Evolutionary conservation across 2,329 filamentous ascomycete genomes (phyloP), one percentile per base, ranked within the genome.

Genomic region (Venturia asperata): DNA sequence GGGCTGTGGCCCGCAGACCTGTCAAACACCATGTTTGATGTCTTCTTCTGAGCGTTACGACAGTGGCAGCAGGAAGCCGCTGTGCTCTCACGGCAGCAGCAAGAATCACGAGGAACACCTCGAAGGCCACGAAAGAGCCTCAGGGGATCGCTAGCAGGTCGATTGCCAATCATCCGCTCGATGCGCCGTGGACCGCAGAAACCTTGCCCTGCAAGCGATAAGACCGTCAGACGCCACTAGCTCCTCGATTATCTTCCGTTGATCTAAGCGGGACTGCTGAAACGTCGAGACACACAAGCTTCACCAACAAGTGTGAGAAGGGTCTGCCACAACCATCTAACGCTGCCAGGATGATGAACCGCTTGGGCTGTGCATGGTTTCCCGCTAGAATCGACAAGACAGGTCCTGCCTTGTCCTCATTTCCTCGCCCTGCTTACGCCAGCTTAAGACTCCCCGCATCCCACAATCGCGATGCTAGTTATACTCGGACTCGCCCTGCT

Each of bases 341-440:
- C 15, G 13, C 49, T 37, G 49, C 49, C 49, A 34, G 49, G 49
- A 56, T 56, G 52, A 58, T 58, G 30, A 58, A 34, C 52, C 52
- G 27, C 27, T 58, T n/a, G 43, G 60, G 60, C 60, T 61, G 17
- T 61, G 60, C 21, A 43, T 61, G 60, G 39, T 37, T 61, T 61
- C 30, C 37, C 39, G 60, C 60, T 61, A 61, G 60, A 45, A 34
- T 21, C 27, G 39, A 42, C 21, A 45, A 43, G 60, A 45, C 42
- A 43, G 43, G 27, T 45, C 42, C 19, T 30, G 37, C 37, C 39
- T 45, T 27, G 11, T n/a, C 30, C 60, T 61, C 60, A 61, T 61
- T 42, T 61, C 60, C 60, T 61, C 39, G 45, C 21, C 19, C 34
- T 61, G 34, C 34, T 37, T n/a, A n/a, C 13, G 34, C 34, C 37